Conservation (phyloP, 306 rosid genomes). For the Spatholobus suberectus region DNA sequence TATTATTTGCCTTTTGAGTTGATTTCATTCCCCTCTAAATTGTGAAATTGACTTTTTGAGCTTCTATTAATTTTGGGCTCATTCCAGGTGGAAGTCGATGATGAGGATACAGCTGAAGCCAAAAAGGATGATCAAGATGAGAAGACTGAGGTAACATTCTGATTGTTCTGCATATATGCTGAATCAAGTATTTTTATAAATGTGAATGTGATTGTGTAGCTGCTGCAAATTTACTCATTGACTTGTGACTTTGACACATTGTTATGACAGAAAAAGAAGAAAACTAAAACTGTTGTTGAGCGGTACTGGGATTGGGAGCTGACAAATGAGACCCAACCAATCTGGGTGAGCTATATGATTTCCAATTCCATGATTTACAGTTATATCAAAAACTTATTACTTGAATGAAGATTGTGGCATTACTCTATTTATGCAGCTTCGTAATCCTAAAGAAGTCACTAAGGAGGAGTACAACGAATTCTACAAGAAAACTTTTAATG, state of each 20-base stretch:
- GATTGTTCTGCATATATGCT: neutral
- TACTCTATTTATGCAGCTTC: constrained; percentile 73
- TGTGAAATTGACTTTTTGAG: neutral
- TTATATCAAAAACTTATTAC: neutral
- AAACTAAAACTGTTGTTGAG: constrained; percentile 91
- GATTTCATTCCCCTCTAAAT: neutral
- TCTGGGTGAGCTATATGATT: constrained; percentile 72
- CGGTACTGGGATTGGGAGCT: constrained; percentile 99
- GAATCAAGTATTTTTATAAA: neutral
- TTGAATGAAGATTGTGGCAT: constrained; percentile 20
- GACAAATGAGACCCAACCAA: constrained; percentile 89
- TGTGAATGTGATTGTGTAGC: constrained; percentile 3
- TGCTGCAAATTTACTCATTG: constrained; percentile 27
- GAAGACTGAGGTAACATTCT: constrained; percentile 66
- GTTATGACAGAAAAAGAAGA: constrained; percentile 79
- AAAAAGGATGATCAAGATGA: constrained; percentile 70
- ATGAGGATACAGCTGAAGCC: constrained; percentile 85
- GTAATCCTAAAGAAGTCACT: constrained; percentile 86
- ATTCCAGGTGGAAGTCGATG: constrained; percentile 88
- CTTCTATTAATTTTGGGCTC: constrained; percentile 19
- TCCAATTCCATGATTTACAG: constrained; percentile 18
- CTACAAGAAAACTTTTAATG: constrained; percentile 87
- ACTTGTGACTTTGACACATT: constrained; percentile 21
- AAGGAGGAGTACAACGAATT: constrained; percentile 94
- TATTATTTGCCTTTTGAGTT: neutral